Base-by-base conservation (phyloP, 2,329 filamentous ascomycete genomes). In the Rhinocladiella similis region DNA sequence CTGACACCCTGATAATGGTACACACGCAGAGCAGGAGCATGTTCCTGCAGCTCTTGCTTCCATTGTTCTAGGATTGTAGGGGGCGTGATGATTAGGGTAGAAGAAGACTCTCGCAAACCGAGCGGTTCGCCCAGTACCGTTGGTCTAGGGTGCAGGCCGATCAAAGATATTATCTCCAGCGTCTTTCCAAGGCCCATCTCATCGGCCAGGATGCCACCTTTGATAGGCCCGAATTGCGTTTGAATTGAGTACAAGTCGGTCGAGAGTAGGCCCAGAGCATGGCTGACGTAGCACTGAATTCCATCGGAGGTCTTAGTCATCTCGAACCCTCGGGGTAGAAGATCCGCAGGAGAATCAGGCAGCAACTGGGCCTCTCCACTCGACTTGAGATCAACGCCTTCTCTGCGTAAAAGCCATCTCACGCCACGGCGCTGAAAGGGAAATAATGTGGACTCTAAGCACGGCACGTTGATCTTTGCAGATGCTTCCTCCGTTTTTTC, bases 41-140 rank as follows among this genome's bases (percentile, higher is more conserved):
- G 83, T 2, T 70, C 72, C 22, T 72, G 66, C n/a, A 87, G 70
- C 66, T 87, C 84, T 50, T 79, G 77, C 60, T 78, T 79, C 84
- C 84, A 87, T 65, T 87, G 84, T 51, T 84, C 77, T 5, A 86
- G 71, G 42, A 87, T 85, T 1, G 83, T 79, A 5, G 76, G 74
- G 3, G 84, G 84, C 1, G 82, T 84, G 56, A 87, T 84, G 53
- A 87, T 86, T 42, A 87, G 72, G 1, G 84, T 87, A 1, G 83
- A 81, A 16, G 75, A 72, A 33, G 82, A 83, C 42, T 63, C 63
- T 47, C 61, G 68, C 39, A 76, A 57, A 4, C 63, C 63, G 22
- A 65, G 63, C 19, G 57, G 61, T 42, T 65, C 56, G 2, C 43
- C n/a, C 19, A 48, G 33, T 10, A 16, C 29, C 18, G 5, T 14